Evolutionary conservation across 345 rosid genomes (phyloP).

Genomic region (Brassica cretica): DNA sequence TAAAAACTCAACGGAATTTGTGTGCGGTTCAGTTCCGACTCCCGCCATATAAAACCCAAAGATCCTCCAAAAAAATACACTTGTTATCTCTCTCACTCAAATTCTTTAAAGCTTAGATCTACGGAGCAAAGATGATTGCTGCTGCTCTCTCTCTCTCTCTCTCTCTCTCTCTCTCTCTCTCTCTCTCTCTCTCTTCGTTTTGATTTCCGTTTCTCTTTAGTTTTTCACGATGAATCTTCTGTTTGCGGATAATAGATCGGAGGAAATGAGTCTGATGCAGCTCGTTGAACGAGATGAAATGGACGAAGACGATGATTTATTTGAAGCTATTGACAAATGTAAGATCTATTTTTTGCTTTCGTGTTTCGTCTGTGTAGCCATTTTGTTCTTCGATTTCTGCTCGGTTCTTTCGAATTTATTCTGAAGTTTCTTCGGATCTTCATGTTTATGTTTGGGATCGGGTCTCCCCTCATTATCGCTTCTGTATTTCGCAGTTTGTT

Average conservation of each 20-base stretch:
- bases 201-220: neutral
- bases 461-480: neutral
- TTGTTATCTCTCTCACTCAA: neutral
- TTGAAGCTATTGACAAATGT: constrained; percentile 79
- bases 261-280: constrained; percentile 68
- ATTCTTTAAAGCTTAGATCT: too few relatives aligned
- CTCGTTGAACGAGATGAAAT: constrained; percentile 69
- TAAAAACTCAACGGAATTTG: constrained; percentile 7
- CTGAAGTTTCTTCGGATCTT: neutral
- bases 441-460: constrained; percentile 10
- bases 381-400: neutral
- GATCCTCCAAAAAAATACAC: neutral
- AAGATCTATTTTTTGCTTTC: constrained; percentile 20
- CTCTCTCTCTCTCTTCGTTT: constrained; percentile 19
- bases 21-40: constrained; percentile 26
- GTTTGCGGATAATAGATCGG: constrained; percentile 49
- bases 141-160: neutral
- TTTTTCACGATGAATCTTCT: constrained; percentile 17
- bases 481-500: neutral
- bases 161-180: neutral
- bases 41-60: constrained; percentile 48
- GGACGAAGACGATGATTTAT: constrained; percentile 69
- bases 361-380: neutral
- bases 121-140: too few relatives aligned
- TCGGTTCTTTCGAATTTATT: too few relatives aligned